Base-by-base conservation (phyloP, 2,329 filamentous ascomycete species). In the Pyrenochaeta sp. region DNA sequence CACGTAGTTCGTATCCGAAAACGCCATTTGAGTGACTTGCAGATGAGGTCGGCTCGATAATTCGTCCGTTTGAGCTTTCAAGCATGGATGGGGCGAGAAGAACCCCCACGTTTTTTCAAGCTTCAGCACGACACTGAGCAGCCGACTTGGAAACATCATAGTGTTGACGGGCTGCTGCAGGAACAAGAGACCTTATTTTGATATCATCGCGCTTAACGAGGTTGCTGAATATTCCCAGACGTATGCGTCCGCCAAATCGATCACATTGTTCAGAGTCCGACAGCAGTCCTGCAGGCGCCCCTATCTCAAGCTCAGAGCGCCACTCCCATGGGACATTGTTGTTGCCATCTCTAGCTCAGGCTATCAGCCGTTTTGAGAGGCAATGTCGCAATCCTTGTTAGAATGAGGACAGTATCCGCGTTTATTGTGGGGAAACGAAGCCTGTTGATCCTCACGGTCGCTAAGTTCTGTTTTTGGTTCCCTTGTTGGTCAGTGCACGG, bases 41-140 rank as follows among this genome's bases (percentile, higher is more conserved):
- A 72, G 58, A 52, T 67, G 66, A 47, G 46, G 47, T 47, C 43
- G 45, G 43, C 37, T 24, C 25, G 30, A 46, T 56, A 28, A 62
- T 59, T 62, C 50, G 59, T 56, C 53, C 36, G 56, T 30, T 44
- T 46, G 54, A 65, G 19, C 39, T 55, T 44, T 45, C 53, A 47
- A 59, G 50, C 59, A 54, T 58, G 53, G 50, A 54, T 60, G 40
- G 45, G 37, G 44, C 58, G 51, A 60, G 59, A 54, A 56, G 28
- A 47, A 53, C 69, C 73, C 72, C 73, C 73, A 75, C 72, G 68
- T 68, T 67, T 65, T 59, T 59, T 64, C 52, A 61, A 59, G 58
- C 56, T 64, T 65, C 65, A 54, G 36, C 54, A 54, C 54, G 37
- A 54, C 56, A 50, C 54, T 48, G 12, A 45, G 46, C 30, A 57